phyloP scores from a whole-genome alignment of 306 rosid genomes.

The Pterocarpus macrocarpus region DNA sequence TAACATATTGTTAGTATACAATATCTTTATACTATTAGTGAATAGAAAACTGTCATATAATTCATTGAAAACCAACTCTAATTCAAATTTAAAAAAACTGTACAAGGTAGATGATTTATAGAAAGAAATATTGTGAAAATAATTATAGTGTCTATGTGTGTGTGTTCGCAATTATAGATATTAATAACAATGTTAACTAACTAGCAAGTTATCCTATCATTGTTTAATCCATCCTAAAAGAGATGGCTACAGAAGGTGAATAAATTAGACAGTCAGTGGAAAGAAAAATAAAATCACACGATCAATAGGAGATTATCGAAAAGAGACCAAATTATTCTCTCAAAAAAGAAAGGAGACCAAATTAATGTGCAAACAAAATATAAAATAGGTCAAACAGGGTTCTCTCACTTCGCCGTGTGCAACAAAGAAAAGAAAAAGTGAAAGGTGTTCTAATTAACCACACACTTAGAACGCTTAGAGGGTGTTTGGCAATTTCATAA shows the following conservation, averaged over 20 bases:
- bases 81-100: no score
- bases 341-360: no score
- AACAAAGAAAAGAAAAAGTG: neutral
- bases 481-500: no score
- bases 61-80: no score
- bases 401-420: neutral
- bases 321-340: neutral
- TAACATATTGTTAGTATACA: no score
- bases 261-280: slow-evolving; percentile 4
- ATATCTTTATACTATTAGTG: no score
- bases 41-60: no score
- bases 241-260: neutral
- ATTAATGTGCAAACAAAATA: neutral
- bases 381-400: neutral
- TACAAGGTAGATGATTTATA: no score
- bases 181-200: neutral
- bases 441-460: neutral
- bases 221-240: slow-evolving; percentile 15
- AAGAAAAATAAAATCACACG: slow-evolving; percentile 13
- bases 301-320: neutral
- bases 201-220: neutral
- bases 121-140: no score
- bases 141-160: no score
- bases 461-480: neutral
- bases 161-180: no score